Percentiles rank a stretch among this genome's conserved stretches.
These are phyloP conservation scores for Russula brevipes DNA, from an alignment of 768 basidiomycete genomes.

Conservation along the genomic window DNA sequence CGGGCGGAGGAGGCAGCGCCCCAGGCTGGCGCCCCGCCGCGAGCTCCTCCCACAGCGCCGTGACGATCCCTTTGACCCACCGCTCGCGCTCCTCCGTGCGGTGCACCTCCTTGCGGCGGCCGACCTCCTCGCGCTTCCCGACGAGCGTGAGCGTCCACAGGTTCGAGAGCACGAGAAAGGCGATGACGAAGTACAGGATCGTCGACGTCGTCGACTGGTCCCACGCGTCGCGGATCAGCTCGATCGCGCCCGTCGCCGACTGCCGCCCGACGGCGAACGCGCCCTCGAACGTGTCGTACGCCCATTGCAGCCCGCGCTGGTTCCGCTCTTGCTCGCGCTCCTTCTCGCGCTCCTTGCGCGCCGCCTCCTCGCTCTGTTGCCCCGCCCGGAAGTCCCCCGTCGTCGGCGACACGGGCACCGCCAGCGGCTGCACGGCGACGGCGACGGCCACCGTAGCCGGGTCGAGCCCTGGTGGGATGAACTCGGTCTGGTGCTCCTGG, in stretches of 20 bases:
- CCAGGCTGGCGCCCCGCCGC: conserved; percentile 39
- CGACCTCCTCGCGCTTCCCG: conserved; percentile 44
- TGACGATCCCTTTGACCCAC: conserved; percentile 69
- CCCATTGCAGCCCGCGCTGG: conserved; percentile 77
- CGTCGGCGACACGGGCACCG: conserved; percentile 25
- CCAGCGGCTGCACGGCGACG: conserved; percentile 37
- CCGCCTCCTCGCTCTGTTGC: conserved; percentile 34
- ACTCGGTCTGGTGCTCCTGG: conserved; percentile 82
- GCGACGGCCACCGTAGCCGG: conserved; percentile 46
- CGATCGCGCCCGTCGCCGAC: conserved; percentile 66
- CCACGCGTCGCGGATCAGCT: conserved; percentile 75
- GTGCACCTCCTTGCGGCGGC: conserved; percentile 43
- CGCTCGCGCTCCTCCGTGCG: conserved; percentile 64
- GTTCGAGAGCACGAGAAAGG: conserved; percentile 69
- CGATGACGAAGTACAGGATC: conserved; percentile 69
- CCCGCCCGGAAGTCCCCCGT: conserved; percentile 23
- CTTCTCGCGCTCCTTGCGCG: conserved; percentile 46
- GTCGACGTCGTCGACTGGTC: conserved; percentile 68
- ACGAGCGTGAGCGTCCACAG: conserved; percentile 56
- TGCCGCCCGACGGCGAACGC: conserved; percentile 64
- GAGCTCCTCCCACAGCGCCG: conserved; percentile 69
- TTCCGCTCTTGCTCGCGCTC: conserved; percentile 51
- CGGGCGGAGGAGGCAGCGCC: background rate
- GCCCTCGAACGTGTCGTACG: conserved; percentile 79
- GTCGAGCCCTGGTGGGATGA: conserved; percentile 78